Base-by-base conservation (phyloP, 805 yeast species). In the Kodamaea nitidulidarum region DNA sequence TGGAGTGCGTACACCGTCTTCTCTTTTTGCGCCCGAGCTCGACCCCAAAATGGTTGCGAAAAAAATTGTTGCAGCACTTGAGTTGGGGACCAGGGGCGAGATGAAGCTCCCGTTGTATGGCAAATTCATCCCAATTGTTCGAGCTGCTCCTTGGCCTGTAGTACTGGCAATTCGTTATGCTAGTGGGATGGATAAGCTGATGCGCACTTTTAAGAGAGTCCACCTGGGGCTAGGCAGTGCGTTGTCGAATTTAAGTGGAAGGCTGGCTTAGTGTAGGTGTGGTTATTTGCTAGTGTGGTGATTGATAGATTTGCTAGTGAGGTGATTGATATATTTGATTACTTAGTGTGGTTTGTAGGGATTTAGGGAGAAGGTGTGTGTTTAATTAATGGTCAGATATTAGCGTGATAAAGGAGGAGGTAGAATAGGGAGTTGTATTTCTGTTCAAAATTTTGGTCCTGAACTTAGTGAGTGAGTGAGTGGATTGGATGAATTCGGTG, bases 101-200 rank as follows among this genome's bases (percentile, higher is more conserved):
- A 72, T 90, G 33, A 81, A 74, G 45, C 49, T 79, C 21, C 97
- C 98, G 0, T 65, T 81, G 32, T 91, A 90, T 58, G 88, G 87
- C 1, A 76, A 81, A 46, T 61, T 85, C 32, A 50, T 90, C 25
- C 95, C 96, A 0, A 42, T 84, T 1, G 63, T 88, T 47, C 70
- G 93, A 41, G 77, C 80, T 0, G 58, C 79, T 11, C 95, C 95
- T 0, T 78, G 86, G 82, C 87, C 83, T 2, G 26, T 85, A 2
- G 78, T 71, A 7, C 76, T 69, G 39, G n/a, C 71, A 0, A 65
- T 73, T 1, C 62, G 96, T 35, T 56, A 63, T 41, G 43, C 76
- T 7, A 75, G 90, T 5, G 87, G 88, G 2, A 80, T 90, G 56
- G 96, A 88, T 57, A 49, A 56, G 31, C 63, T 72, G 31, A 70